These are phyloP conservation scores for Syzygium jambos DNA, from an alignment of 345 rosid genomes.

Conservation along the genomic window DNA sequence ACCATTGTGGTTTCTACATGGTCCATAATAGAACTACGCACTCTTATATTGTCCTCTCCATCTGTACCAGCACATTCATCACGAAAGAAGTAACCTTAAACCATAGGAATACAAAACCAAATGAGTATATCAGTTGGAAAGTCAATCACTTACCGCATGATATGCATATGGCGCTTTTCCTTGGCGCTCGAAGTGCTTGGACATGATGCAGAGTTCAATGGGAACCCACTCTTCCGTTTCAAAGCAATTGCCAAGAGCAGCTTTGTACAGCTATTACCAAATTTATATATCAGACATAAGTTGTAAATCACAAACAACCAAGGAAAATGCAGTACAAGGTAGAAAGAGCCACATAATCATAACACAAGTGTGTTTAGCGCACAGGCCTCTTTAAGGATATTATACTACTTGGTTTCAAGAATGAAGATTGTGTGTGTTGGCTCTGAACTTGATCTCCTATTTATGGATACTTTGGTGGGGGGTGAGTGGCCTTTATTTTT, in stretches of 20 bases:
- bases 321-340: conserved; percentile 7
- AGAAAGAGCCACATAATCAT: background rate
- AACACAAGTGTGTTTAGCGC: too few species aligned
- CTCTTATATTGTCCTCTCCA: background rate
- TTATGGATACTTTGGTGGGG: too few species aligned
- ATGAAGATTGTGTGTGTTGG: too few species aligned
- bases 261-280: conserved; percentile 52
- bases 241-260: conserved; percentile 81
- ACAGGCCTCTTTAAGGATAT: too few species aligned
- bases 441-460: too few species aligned
- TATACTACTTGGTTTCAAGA: too few species aligned
- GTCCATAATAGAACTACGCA: background rate
- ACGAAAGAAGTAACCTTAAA: background rate
- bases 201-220: conserved; percentile 64
- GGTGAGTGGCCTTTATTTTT: too few species aligned
- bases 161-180: conserved; percentile 86
- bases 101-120: background rate
- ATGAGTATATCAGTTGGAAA: background rate
- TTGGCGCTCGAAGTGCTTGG: conserved; percentile 89
- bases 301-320: background rate
- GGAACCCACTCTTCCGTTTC: conserved; percentile 90
- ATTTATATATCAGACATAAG: background rate
- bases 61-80: background rate
- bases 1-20: background rate
- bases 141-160: conserved; percentile 49